Evolutionary conservation across 179 eudicot species (phyloP).

Genomic region (Beta macrorhiza): DNA sequence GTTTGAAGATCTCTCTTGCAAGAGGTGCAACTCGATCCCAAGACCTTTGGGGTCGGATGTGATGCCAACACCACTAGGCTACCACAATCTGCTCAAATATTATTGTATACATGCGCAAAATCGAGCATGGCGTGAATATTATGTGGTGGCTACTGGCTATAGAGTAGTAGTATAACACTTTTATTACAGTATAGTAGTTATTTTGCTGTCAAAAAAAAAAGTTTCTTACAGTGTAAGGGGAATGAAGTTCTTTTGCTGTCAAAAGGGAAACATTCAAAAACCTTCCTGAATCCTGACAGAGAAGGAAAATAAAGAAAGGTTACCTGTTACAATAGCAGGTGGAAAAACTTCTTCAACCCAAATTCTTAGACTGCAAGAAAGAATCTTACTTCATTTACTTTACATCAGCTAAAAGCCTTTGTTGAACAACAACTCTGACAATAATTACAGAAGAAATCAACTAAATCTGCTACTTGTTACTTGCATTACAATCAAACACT

Average conservation of each 20-base stretch:
- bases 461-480: background rate
- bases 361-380: constrained; percentile 16
- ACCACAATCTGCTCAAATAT: no score
- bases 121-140: no score
- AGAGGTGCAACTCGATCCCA: no score
- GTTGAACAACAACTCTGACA: constrained; percentile 3
- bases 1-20: no score
- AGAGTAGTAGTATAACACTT: no score
- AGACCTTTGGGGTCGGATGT: no score
- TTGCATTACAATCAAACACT: constrained; percentile 21
- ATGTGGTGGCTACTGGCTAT: no score
- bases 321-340: background rate
- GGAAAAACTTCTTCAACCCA: background rate
- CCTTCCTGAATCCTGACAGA: background rate
- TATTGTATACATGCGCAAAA: no score
- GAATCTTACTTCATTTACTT: constrained; percentile 23
- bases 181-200: no score
- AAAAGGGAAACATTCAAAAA: background rate
- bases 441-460: constrained; percentile 12
- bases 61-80: no score
- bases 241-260: background rate
- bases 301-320: background rate
- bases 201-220: no score
- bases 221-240: no score
- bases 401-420: constrained; percentile 11